A percentile compares a stretch with the other conserved stretches of the same genome.
Evolutionary conservation across 441 rosid genomes (phyloP).

Genomic region (Croton laevigatus): DNA sequence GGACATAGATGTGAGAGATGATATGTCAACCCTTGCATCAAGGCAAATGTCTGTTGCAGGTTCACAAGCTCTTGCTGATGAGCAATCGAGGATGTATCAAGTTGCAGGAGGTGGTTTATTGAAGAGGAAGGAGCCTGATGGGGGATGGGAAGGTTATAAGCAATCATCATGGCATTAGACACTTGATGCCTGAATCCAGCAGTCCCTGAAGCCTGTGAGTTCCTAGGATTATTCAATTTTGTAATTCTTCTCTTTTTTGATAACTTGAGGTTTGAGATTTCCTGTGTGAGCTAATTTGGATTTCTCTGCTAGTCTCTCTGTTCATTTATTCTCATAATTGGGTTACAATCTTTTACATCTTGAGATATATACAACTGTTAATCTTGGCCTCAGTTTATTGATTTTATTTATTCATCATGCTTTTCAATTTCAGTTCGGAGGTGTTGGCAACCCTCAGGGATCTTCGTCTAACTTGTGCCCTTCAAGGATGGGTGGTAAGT

Average conservation of each 20-base stretch:
- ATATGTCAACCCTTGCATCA: constrained; percentile 20
- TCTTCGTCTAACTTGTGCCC: constrained; percentile 34
- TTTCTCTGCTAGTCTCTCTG: neutral
- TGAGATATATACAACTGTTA: neutral
- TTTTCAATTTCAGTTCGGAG: constrained; percentile 36
- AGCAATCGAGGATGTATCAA: constrained; percentile 38
- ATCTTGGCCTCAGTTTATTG: neutral
- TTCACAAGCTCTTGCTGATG: constrained; percentile 33
- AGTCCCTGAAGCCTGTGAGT: constrained; percentile 49
- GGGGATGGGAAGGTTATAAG: constrained; percentile 44
- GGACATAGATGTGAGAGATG: constrained; percentile 38
- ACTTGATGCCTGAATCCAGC: constrained; percentile 25
- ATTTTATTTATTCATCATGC: constrained; percentile 1
- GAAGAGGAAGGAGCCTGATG: constrained; percentile 52
- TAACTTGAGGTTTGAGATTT: neutral
- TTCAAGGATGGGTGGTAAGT: constrained; percentile 52
- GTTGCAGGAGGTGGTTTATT: constrained; percentile 25
- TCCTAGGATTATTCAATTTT: constrained; percentile 7
- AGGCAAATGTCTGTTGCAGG: constrained; percentile 34
- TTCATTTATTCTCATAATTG: neutral
- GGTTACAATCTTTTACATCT: neutral
- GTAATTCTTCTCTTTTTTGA: neutral
- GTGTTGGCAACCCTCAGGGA: constrained; percentile 34
- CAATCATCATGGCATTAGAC: constrained; percentile 42
- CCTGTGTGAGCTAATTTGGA: neutral